These are phyloP conservation scores for Exophiala xenobiotica DNA, from an alignment of 2,329 filamentous ascomycete species.

Conservation along the genomic window DNA sequence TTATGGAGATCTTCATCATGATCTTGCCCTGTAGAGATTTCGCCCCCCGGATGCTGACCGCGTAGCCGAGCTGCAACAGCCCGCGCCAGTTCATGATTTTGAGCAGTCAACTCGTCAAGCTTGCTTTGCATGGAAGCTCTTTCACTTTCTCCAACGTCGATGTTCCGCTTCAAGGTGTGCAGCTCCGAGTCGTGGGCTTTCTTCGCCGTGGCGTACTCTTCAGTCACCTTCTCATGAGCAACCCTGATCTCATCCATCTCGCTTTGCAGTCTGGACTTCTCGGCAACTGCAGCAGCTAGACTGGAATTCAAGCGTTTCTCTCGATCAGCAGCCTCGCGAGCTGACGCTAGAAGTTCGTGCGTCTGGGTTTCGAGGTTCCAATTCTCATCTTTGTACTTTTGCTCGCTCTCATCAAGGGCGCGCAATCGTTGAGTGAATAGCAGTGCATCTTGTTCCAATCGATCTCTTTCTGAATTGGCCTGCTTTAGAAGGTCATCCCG, in stretches of 20 bases:
- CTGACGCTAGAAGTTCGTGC: conserved; percentile 73
- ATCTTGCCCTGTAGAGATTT: conserved; percentile 50
- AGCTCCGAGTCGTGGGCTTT: conserved; percentile 90
- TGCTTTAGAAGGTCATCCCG: conserved; percentile 82
- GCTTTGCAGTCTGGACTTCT: conserved; percentile 75
- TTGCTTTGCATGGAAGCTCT: conserved; percentile 75
- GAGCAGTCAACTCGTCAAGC: conserved; percentile 80
- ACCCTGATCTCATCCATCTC: conserved; percentile 90
- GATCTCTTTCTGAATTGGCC: conserved; percentile 70
- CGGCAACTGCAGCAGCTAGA: conserved; percentile 66
- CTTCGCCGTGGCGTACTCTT: conserved; percentile 73
- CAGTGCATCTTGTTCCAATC: conserved; percentile 79
- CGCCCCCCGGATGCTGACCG: conserved; percentile 55
- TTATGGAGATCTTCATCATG: conserved; percentile 62
- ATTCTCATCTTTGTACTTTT: conserved; percentile 96
- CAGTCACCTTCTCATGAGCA: conserved; percentile 71
- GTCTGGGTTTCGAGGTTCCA: conserved; percentile 94
- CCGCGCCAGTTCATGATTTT: conserved; percentile 87
- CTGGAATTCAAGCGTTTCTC: conserved; percentile 78
- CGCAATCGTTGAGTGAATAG: conserved; percentile 76
- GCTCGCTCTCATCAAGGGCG: conserved; percentile 86
- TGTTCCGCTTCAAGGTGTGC: conserved; percentile 75
- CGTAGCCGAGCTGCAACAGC: conserved; percentile 75
- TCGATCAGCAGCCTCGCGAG: conserved; percentile 74
- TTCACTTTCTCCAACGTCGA: conserved; percentile 75